A percentile compares a stretch with the other conserved stretches of the same genome.
These are phyloP conservation scores for Lactarius evosmus DNA, from an alignment of 768 basidiomycete species.

Conservation along the genomic window DNA sequence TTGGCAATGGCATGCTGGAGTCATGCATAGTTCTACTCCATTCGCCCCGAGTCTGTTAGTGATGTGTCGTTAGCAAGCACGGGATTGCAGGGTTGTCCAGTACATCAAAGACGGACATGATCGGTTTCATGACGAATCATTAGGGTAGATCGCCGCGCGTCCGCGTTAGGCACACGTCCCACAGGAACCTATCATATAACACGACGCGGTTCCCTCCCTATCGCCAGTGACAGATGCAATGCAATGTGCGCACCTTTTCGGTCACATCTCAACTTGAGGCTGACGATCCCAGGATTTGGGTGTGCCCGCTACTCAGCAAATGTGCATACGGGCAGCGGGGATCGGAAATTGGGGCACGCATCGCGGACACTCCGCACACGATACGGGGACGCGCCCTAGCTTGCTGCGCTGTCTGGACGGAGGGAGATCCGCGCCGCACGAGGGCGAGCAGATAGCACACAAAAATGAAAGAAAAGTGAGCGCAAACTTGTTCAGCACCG, in stretches of 20 bases:
- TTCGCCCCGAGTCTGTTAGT: conserved; percentile 52
- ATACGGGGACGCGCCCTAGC: conserved; percentile 31
- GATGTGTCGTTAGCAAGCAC: conserved; percentile 12
- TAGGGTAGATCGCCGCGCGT: conserved; percentile 73
- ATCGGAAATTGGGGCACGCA: conserved; percentile 23
- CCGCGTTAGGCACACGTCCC: conserved; percentile 74
- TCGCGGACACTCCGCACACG: conserved; percentile 41
- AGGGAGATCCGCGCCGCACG: conserved; percentile 2
- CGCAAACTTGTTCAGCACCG: neutral
- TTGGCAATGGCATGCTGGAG: neutral
- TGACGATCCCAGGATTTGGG: too few relatives aligned
- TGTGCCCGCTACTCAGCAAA: too few relatives aligned
- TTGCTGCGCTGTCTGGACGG: conserved; percentile 25
- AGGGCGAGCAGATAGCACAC: neutral
- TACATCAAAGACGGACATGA: too few relatives aligned
- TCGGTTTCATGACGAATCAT: too few relatives aligned
- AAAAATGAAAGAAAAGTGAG: neutral
- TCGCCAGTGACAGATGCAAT: conserved; percentile 9
- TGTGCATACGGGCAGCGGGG: neutral
- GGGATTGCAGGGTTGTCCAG: too few relatives aligned
- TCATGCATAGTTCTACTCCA: conserved; percentile 29
- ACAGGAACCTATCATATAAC: conserved; percentile 65
- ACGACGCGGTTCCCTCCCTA: neutral
- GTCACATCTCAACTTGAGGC: conserved; percentile 65
- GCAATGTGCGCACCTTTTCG: conserved; percentile 42